Evolutionary conservation across 2,329 filamentous ascomycete genomes (phyloP).

Genomic region (Fusarium praegraminearum): DNA sequence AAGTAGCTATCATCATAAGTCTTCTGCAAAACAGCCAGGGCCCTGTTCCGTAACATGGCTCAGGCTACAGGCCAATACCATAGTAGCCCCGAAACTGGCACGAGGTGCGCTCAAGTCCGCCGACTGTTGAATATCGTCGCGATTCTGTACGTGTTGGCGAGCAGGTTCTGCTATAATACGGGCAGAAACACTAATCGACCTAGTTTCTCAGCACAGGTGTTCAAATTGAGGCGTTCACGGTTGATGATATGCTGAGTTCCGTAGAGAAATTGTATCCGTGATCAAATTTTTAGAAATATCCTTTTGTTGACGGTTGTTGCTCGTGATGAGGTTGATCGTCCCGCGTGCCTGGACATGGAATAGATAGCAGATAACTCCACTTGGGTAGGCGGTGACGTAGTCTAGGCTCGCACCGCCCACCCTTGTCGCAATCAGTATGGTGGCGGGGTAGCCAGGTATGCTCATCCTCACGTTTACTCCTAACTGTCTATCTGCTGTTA

Average conservation of each 20-base stretch:
- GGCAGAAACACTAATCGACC: conserved; percentile 16
- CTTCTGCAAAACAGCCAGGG: conserved; percentile 85
- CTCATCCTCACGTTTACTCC: conserved; percentile 19
- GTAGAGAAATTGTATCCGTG: conserved; percentile 3
- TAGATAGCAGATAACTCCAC: conserved; percentile 25
- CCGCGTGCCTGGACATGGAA: conserved; percentile 20
- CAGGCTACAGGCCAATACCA: conserved; percentile 40
- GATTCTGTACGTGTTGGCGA: conserved; percentile 9
- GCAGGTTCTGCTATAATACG: conserved; percentile 9
- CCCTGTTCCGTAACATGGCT: conserved; percentile 67
- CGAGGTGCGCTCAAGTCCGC: conserved; percentile 34
- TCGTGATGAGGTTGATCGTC: conserved; percentile 38
- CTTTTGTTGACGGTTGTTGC: conserved; percentile 25
- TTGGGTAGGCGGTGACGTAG: conserved; percentile 47
- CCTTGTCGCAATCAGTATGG: conserved; percentile 26
- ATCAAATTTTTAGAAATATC: conserved; percentile 3
- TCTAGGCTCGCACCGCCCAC: conserved; percentile 41
- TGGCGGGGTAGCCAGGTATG: conserved; percentile 34
- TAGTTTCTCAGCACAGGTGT: conserved; percentile 9
- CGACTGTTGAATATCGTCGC: conserved; percentile 17
- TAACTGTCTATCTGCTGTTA: no score
- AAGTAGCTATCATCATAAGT: conserved; percentile 97
- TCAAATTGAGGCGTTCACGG: not conserved
- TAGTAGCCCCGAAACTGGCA: conserved; percentile 46
- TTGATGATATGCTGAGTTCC: not conserved